Evolutionary conservation across 345 rosid genomes (phyloP).

Genomic region (Linum lewisii): DNA sequence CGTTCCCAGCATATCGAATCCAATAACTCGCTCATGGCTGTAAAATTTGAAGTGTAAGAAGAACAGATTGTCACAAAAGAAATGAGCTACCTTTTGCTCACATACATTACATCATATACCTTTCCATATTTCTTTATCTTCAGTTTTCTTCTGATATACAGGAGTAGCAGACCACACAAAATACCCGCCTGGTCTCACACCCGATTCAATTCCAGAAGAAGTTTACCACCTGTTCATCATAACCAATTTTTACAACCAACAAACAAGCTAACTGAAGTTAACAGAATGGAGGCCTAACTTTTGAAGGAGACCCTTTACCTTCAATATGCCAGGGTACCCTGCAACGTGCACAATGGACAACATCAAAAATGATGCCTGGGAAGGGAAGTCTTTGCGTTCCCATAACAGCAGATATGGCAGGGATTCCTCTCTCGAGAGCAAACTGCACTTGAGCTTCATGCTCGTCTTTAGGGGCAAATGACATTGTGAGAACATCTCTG

Average conservation of each 20-base stretch:
- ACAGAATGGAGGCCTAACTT: neutral
- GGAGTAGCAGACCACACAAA: slow-evolving; percentile 7
- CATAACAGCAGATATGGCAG: slow-evolving; percentile 96
- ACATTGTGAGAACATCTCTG: slow-evolving; percentile 77
- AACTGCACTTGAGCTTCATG: slow-evolving; percentile 98
- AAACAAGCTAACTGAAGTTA: too few relatives aligned
- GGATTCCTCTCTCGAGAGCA: slow-evolving; percentile 98
- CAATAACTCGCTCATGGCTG: neutral
- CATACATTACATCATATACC: neutral
- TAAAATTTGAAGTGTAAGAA: neutral
- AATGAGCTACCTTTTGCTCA: neutral
- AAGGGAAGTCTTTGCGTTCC: slow-evolving; percentile 92
- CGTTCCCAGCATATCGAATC: slow-evolving; percentile 2
- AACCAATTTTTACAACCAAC: neutral
- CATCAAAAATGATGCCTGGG: slow-evolving; percentile 85
- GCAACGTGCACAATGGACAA: slow-evolving; percentile 94
- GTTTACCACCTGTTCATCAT: slow-evolving; percentile 1
- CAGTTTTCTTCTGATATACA: neutral
- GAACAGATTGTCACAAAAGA: neutral
- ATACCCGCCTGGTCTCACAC: neutral
- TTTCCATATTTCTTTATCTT: slow-evolving; percentile 1
- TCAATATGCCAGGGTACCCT: slow-evolving; percentile 99
- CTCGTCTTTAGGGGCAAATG: slow-evolving; percentile 97
- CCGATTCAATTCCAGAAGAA: slow-evolving; percentile 5
- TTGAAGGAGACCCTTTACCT: slow-evolving; percentile 34